Evolutionary conservation across 2,329 filamentous ascomycete genomes (phyloP), one percentile per base, ranked within the genome.

Genomic region (Ceratocystis harringtonii): DNA sequence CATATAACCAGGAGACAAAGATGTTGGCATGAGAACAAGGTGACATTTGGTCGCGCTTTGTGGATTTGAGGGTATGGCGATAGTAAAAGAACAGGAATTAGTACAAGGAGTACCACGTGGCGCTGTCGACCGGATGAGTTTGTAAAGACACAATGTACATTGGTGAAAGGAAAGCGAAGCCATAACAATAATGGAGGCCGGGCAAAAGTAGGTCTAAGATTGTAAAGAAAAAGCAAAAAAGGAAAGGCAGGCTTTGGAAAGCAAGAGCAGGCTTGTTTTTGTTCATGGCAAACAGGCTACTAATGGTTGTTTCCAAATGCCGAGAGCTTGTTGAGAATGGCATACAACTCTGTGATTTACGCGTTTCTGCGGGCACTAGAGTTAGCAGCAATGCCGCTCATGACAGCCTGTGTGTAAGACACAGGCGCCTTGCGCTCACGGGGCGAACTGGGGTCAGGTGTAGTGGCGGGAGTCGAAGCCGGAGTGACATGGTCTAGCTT

Each of bases 391-490:
- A 61, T 25, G 32, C 58, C 58, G 32, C 43, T 61, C 32, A 43
- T 28, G 36, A 43, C 58, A 61, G 55, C 55, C 28, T 58, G 55
- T n/a, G 55, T 58, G 25, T 58, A 58, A 3, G 55, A 58, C 28
- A 44, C 50, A 8, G 22, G 15, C n/a, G 55, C 28, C 32, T 45
- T 65, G 28, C 61, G 25, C 41, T 36, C 43, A 6, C 61, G 41
- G 57, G 28, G 45, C 48, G 25, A 60, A 71, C 88, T 88, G 48
- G 83, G 82, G 70, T 86, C 86, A 69, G 81, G 86, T 1, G 85
- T 88, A 64, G 89, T 79, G 25, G 80, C 79, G 1, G 87, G 88
- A 0, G 86, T 87, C 7, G 85, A 82, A 0, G 81, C 80, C 8
- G 55, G 55, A 7, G 55, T 58, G 55, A 36, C 79, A 77, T 64